Evolutionary conservation across 768 basidiomycete genomes (phyloP).

Genomic region (Podaxis carcinomalis): DNA sequence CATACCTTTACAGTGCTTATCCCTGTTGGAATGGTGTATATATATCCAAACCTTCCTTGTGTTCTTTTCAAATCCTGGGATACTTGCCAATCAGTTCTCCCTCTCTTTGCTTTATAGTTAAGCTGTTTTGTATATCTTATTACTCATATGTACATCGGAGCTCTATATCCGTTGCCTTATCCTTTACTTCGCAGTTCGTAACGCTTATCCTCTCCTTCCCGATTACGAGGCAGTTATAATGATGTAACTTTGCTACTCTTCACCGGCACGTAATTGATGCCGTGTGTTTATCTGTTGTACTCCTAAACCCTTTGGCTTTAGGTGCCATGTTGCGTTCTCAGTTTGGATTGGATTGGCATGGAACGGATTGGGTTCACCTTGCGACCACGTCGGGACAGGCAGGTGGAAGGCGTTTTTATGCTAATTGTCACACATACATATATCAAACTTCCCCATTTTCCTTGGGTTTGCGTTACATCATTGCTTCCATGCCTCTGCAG

Average conservation of each 20-base stretch:
- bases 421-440: neutral
- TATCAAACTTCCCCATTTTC: neutral
- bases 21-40: slow-evolving; percentile 2
- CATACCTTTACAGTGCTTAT: neutral
- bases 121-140: slow-evolving; percentile 8
- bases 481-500: neutral
- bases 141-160: slow-evolving; percentile 1
- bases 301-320: neutral
- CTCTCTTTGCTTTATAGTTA: neutral
- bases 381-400: neutral
- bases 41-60: neutral
- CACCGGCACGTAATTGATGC: neutral
- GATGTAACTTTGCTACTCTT: neutral
- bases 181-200: neutral
- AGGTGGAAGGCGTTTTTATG: neutral
- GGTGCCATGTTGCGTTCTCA: neutral
- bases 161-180: neutral
- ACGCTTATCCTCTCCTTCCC: neutral
- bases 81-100: neutral
- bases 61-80: neutral
- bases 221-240: neutral
- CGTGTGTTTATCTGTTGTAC: neutral
- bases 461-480: no score
- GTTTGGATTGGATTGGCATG: neutral
- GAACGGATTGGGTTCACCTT: neutral